Evolutionary conservation across 129 eudicot genomes (phyloP), one percentile per base, ranked within the genome.

Genomic region (Ambrosia trifida): DNA sequence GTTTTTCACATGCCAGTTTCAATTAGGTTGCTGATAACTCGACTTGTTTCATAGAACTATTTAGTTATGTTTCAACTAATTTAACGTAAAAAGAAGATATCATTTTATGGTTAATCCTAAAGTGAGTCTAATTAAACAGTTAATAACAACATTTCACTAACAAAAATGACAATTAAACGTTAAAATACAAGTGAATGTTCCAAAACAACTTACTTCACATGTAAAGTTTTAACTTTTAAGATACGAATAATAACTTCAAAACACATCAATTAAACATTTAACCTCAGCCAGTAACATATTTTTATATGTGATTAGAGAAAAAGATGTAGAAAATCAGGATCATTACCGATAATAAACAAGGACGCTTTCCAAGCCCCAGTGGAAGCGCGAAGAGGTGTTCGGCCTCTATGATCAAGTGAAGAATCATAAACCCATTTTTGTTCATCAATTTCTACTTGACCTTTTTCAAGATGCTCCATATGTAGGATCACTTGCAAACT

Each of bases 291-390:
- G 11, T 28, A 57, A 28, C 16, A 13, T 60, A 0, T 54, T 57
- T 56, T 14, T 9, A 7, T 2, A 31, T 28, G 17, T 40, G 35
- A 50, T 33, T 19, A 33, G 31, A 2, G 32, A 49, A 2, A 16
- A 31, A 41, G 19, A 50, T 12, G 57, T 57, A 45, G 0, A 49
- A 1, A 13, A 51, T 20, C 0, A 32, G 58, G 52, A 30, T 12
- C 43, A 31, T 40, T 83, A 88, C 96, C 87, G 44, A 88, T 82
- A 57, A 91, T 84, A 77, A 88, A 91, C 61, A 78, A 77, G 12
- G 97, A 82, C 20, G 97, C 96, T 75, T 80, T 91, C 97, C 97
- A 91, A 32, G 81, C 85, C 57, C 97, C 97, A 16, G 97, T 88
- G 8, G 88, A 60, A 59, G 93, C 86, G 66, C 94, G 86, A 12